These are phyloP conservation scores for Colletotrichum limetticola DNA, from an alignment of 2,329 filamentous ascomycete species.

Conservation along the genomic window DNA sequence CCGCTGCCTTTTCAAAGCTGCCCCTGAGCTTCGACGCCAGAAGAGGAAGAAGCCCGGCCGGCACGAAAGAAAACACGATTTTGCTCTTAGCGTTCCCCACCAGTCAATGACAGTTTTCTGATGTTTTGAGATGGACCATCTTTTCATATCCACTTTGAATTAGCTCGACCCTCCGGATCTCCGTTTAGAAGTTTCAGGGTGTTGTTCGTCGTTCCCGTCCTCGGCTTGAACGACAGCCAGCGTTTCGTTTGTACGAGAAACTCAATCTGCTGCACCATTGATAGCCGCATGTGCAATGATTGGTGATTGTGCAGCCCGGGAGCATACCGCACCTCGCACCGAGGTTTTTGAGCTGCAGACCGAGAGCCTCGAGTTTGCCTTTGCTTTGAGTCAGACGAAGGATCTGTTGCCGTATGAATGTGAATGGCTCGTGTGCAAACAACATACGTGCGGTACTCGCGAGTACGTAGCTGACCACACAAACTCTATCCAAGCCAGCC, in stretches of 20 bases:
- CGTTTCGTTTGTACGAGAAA: too few species aligned
- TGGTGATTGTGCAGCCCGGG: neutral
- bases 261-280: neutral
- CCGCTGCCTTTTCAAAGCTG: neutral
- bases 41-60: neutral
- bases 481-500: conserved; percentile 14
- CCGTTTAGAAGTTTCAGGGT: neutral
- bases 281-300: neutral
- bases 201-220: neutral
- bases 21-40: neutral
- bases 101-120: neutral
- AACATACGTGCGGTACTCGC: neutral
- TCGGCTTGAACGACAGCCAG: neutral
- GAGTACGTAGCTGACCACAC: conserved; percentile 10
- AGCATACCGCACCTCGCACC: neutral
- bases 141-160: neutral
- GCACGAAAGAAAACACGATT: neutral
- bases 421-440: neutral
- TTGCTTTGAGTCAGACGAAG: conserved; percentile 6
- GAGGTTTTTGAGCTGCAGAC: neutral
- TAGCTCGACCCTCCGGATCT: neutral
- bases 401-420: neutral
- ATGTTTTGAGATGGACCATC: neutral
- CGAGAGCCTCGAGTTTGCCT: neutral
- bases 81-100: neutral